phyloP scores from a whole-genome alignment of 2,329 filamentous ascomycete genomes.

The Ophiostoma piceae region DNA sequence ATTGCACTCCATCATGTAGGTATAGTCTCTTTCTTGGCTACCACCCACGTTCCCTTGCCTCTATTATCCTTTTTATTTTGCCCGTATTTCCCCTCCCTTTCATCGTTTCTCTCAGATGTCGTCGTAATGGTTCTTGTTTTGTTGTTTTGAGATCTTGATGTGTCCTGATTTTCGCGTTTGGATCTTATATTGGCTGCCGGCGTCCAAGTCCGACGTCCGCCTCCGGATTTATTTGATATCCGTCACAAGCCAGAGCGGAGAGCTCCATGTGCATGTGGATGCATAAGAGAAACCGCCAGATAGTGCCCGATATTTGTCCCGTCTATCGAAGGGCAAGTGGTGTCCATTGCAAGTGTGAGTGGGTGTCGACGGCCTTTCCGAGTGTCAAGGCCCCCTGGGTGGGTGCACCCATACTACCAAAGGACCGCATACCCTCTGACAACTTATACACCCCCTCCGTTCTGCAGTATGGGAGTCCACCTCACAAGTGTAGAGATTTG shows the following conservation, averaged over 20 bases:
- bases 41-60: background rate
- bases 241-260: background rate
- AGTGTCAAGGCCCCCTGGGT: background rate
- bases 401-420: slow-evolving; percentile 6
- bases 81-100: slow-evolving; percentile 9
- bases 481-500: background rate
- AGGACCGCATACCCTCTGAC: background rate
- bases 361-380: background rate
- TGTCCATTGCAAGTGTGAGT: background rate
- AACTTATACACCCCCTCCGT: background rate
- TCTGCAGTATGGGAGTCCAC: background rate
- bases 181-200: background rate
- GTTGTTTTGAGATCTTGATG: background rate
- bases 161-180: background rate
- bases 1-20: background rate
- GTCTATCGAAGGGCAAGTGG: background rate
- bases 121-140: background rate
- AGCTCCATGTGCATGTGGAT: background rate
- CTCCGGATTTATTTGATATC: slow-evolving; percentile 2
- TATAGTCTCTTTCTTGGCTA: background rate
- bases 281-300: background rate
- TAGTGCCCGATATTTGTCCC: background rate
- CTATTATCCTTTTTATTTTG: background rate
- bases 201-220: background rate
- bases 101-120: background rate